A percentile compares a stretch with the other conserved stretches of the same genome.
phyloP scores from a whole-genome alignment of 106 monocot species.

The Cymbidium sinense region DNA sequence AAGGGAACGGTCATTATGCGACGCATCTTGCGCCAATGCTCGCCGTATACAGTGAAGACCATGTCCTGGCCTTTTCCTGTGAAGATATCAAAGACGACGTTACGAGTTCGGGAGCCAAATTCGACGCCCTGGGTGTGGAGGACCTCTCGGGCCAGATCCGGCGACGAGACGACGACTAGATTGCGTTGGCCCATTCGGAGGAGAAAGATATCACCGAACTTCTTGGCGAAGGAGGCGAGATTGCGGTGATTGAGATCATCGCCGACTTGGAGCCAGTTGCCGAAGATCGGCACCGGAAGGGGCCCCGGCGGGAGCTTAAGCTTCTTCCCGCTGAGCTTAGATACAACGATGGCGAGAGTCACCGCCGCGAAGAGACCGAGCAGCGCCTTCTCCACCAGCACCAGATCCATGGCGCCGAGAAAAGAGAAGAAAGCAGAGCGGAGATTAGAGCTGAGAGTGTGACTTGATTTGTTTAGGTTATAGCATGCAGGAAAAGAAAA shows the following conservation, averaged over 20 bases:
- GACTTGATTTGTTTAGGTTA: not conserved
- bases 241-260: constrained; percentile 74
- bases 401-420: constrained; percentile 46
- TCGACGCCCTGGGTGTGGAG: constrained; percentile 78
- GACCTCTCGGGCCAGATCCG: constrained; percentile 63
- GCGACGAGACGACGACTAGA: constrained; percentile 63
- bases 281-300: constrained; percentile 51
- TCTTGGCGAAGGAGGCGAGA: constrained; percentile 43
- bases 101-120: constrained; percentile 81
- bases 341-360: constrained; percentile 40
- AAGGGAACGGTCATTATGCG: constrained; percentile 87
- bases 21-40: constrained; percentile 91
- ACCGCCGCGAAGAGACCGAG: constrained; percentile 64
- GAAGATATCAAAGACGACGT: constrained; percentile 86
- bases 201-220: constrained; percentile 57
- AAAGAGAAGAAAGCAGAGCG: not conserved
- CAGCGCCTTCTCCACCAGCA: constrained; percentile 66
- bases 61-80: constrained; percentile 83
- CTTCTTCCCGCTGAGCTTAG: constrained; percentile 60
- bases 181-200: constrained; percentile 74
- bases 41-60: constrained; percentile 88
- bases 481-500: not conserved
- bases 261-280: constrained; percentile 82
- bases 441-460: not conserved
- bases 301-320: constrained; percentile 72